Conservation (phyloP, 345 rosid genomes). For the Iberis pinnata region DNA sequence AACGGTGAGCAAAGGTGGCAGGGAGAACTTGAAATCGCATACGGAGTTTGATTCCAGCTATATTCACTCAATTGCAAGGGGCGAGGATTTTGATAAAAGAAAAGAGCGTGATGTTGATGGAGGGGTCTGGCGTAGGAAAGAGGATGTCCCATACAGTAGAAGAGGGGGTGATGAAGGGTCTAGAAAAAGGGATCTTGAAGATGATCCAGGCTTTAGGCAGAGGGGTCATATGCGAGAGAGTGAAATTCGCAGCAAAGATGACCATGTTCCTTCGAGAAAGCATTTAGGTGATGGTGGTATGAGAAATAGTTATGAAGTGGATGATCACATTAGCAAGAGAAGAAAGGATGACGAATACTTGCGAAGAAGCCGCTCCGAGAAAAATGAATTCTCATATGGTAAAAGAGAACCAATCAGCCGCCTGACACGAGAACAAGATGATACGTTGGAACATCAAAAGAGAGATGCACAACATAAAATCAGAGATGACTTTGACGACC, state of each 20-base stretch:
- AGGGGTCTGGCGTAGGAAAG: slow-evolving; percentile 54
- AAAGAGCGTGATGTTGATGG: slow-evolving; percentile 60
- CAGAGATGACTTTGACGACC: slow-evolving; percentile 66
- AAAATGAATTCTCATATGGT: slow-evolving; percentile 50
- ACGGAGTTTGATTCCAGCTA: slow-evolving; percentile 60
- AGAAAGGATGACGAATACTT: slow-evolving; percentile 68
- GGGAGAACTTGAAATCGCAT: slow-evolving; percentile 50
- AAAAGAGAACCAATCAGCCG: slow-evolving; percentile 58
- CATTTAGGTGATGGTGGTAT: slow-evolving; percentile 62
- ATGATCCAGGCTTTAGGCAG: slow-evolving; percentile 64
- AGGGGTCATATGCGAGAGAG: slow-evolving; percentile 57
- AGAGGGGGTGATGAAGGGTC: slow-evolving; percentile 58
- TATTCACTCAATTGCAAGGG: slow-evolving; percentile 38
- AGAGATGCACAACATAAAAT: slow-evolving; percentile 66
- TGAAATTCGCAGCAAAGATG: slow-evolving; percentile 64
- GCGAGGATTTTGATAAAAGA: slow-evolving; percentile 56
- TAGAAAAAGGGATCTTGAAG: slow-evolving; percentile 65
- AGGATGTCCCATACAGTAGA: slow-evolving; percentile 51
- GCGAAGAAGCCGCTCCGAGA: slow-evolving; percentile 53
- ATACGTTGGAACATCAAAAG: slow-evolving; percentile 55
- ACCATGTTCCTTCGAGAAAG: slow-evolving; percentile 51
- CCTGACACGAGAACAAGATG: slow-evolving; percentile 76
- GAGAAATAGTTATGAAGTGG: slow-evolving; percentile 51
- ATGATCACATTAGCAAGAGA: slow-evolving; percentile 66
- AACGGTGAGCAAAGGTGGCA: slow-evolving; percentile 37